phyloP scores from a whole-genome alignment of 306 rosid species.

The Purshia tridentata region DNA sequence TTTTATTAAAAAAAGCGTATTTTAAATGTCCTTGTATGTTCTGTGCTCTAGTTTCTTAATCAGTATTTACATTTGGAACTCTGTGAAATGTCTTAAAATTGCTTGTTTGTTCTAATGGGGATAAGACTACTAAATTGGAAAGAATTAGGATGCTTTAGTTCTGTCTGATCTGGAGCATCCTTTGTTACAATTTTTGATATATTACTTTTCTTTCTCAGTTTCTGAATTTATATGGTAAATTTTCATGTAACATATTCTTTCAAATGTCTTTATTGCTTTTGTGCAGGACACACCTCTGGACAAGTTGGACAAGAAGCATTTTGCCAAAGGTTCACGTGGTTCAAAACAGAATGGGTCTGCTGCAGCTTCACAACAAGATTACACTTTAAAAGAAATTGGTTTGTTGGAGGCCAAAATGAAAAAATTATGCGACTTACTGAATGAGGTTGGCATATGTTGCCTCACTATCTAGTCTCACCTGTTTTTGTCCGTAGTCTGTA shows the following conservation, averaged over 20 bases:
- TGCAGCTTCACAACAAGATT: conserved; percentile 45
- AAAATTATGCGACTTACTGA: conserved; percentile 67
- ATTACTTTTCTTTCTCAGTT: background rate
- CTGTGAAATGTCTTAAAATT: background rate
- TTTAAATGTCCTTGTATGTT: background rate
- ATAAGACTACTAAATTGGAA: background rate
- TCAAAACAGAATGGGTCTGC: conserved; percentile 51
- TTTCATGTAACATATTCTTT: conserved; percentile 7
- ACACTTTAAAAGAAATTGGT: conserved; percentile 72
- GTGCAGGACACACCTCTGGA: conserved; percentile 82
- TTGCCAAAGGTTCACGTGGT: conserved; percentile 65
- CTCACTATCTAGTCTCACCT: background rate
- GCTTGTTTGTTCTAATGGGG: background rate
- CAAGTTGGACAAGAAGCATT: conserved; percentile 83
- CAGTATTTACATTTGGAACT: conserved; percentile 2
- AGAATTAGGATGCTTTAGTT: conserved; percentile 3
- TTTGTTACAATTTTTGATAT: no score
- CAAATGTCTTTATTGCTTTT: conserved; percentile 21
- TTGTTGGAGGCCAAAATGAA: conserved; percentile 67
- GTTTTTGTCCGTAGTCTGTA: background rate
- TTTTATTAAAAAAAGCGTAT: background rate
- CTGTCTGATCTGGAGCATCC: background rate
- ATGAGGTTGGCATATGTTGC: conserved; percentile 56
- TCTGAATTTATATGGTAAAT: background rate
- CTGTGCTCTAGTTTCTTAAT: background rate